A percentile compares a stretch with the other conserved stretches of the same genome.
phyloP scores from a whole-genome alignment of 768 basidiomycete genomes.

The Gloeopeniophorella convolvens region DNA sequence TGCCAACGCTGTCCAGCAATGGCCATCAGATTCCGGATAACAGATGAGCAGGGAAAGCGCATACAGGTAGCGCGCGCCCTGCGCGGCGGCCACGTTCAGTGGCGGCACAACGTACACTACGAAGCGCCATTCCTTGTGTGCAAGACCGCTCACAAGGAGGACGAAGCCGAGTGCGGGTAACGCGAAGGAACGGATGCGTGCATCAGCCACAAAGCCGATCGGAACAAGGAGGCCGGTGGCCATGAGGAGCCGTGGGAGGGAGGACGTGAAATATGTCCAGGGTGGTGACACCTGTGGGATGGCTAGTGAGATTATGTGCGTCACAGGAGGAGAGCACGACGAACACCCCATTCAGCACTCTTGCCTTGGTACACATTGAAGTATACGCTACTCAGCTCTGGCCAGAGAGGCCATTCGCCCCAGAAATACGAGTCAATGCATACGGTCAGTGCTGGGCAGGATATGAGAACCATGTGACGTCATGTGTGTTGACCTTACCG shows the following conservation, averaged over 20 bases:
- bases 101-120: conserved; percentile 80
- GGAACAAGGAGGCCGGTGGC: conserved; percentile 53
- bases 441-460: conserved; percentile 46
- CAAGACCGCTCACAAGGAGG: conserved; percentile 61
- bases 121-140: conserved; percentile 98
- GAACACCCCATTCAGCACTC: conserved; percentile 86
- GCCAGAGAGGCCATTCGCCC: conserved; percentile 70
- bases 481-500: conserved; percentile 32
- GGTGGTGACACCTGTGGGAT: conserved; percentile 57
- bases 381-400: conserved; percentile 69
- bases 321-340: conserved; percentile 26
- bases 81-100: conserved; percentile 73
- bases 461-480: neutral
- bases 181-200: conserved; percentile 44
- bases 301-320: neutral
- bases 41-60: conserved; percentile 24
- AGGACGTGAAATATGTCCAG: conserved; percentile 54
- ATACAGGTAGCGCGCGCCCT: conserved; percentile 59
- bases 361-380: conserved; percentile 90
- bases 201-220: conserved; percentile 44
- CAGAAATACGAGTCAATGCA: conserved; percentile 84
- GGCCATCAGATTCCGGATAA: neutral
- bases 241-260: conserved; percentile 76
- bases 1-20: conserved; percentile 34
- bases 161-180: conserved; percentile 49